phyloP scores from a whole-genome alignment of 1,284 basidiomycete genomes.

The Malassezia psittaci region DNA sequence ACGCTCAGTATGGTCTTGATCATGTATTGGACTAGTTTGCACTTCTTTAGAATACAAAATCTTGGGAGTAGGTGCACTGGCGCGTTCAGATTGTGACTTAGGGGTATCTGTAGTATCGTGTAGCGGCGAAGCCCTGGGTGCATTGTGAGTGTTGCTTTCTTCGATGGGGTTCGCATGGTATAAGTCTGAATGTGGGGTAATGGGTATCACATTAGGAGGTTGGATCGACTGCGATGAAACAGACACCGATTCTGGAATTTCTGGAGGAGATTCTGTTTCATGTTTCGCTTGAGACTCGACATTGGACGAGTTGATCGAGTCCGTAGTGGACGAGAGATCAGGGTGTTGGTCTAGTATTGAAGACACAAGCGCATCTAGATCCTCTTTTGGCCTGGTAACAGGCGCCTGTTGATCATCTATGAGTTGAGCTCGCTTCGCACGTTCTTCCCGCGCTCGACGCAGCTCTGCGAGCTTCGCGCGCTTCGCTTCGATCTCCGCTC shows the following conservation, averaged over 20 bases:
- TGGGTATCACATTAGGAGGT: too few relatives aligned
- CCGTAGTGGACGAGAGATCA: too few relatives aligned
- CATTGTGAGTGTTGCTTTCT: too few relatives aligned
- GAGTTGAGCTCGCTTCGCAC: conserved; percentile 45
- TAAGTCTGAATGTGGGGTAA: too few relatives aligned
- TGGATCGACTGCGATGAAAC: too few relatives aligned
- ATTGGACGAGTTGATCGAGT: too few relatives aligned
- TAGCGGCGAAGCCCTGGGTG: too few relatives aligned
- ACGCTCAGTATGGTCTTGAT: conserved; percentile 39
- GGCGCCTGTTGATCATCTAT: neutral
- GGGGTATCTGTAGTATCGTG: neutral
- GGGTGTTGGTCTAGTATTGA: conserved; percentile 12
- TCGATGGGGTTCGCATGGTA: too few relatives aligned
- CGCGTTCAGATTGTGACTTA: conserved; percentile 46
- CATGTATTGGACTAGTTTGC: conserved; percentile 55
- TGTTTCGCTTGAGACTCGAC: too few relatives aligned
- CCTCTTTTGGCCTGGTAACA: conserved; percentile 20
- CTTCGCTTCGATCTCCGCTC: conserved; percentile 84
- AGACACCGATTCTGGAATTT: too few relatives aligned
- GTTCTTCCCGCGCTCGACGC: conserved; percentile 60
- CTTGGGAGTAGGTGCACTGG: conserved; percentile 52
- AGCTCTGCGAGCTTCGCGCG: conserved; percentile 75
- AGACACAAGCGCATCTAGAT: conserved; percentile 41
- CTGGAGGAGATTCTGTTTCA: too few relatives aligned
- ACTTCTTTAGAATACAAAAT: conserved; percentile 88